These are phyloP conservation scores for Capronia coronata DNA, from an alignment of 2,329 filamentous ascomycete genomes.

Conservation along the genomic window DNA sequence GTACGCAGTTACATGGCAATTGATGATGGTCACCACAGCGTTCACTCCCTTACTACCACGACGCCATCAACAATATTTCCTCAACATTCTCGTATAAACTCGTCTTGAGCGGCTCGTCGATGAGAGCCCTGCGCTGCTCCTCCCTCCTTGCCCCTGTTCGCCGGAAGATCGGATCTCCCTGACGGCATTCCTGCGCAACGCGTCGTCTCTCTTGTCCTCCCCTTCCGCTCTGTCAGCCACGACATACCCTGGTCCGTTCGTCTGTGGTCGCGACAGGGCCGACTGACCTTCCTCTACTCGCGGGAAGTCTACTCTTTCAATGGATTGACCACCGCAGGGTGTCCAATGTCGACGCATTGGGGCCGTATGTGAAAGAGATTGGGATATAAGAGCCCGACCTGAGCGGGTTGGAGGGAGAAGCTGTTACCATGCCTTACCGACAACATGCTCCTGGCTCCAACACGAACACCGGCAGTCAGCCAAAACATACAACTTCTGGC, in stretches of 20 bases:
- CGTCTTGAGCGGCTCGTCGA: background rate
- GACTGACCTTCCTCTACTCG: constrained; percentile 12
- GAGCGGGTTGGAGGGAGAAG: constrained; percentile 4
- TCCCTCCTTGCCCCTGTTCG: background rate
- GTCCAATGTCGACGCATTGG: constrained; percentile 15
- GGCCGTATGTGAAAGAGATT: constrained; percentile 20
- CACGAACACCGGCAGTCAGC: constrained; percentile 3
- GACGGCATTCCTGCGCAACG: constrained; percentile 18
- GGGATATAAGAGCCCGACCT: constrained; percentile 7
- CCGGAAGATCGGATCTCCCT: constrained; percentile 16
- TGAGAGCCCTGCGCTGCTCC: background rate
- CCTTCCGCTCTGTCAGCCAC: constrained; percentile 1
- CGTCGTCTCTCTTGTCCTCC: constrained; percentile 11
- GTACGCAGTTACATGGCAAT: background rate
- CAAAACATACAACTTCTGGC: constrained; percentile 11
- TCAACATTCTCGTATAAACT: background rate
- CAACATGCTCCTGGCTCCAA: constrained; percentile 14
- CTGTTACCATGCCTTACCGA: constrained; percentile 23
- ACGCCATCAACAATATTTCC: background rate
- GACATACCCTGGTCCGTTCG: constrained; percentile 7
- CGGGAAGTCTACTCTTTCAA: constrained; percentile 3
- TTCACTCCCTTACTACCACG: background rate
- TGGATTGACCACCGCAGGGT: constrained; percentile 17
- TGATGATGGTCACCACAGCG: constrained; percentile 3
- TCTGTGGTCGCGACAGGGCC: constrained; percentile 19